Conservation (phyloP, 2,329 filamentous ascomycete genomes). For the Cordyceps cicadae region DNA sequence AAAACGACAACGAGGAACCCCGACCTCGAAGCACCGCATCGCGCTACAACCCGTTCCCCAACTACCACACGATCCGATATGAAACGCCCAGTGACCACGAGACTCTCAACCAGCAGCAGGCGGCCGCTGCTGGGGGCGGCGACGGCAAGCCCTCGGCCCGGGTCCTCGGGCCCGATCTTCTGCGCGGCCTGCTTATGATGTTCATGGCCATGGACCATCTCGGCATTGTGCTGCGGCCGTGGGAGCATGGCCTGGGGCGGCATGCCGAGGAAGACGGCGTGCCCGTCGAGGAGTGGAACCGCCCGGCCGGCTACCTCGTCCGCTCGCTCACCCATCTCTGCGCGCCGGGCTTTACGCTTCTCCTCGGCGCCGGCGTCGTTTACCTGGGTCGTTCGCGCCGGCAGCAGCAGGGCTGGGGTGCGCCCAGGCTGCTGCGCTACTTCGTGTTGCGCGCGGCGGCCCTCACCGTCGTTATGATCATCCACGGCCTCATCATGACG, state of each 20-base stretch:
- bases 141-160: slow-evolving; percentile 16
- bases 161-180: slow-evolving; percentile 34
- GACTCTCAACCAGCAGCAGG: background rate
- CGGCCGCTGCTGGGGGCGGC: background rate
- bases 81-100: background rate
- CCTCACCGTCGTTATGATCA: slow-evolving; percentile 25
- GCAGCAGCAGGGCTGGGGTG: slow-evolving; percentile 30
- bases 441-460: slow-evolving; percentile 30
- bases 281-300: slow-evolving; percentile 30
- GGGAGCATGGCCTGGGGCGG: slow-evolving; percentile 32
- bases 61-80: slow-evolving; percentile 10
- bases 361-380: slow-evolving; percentile 38
- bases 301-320: slow-evolving; percentile 27
- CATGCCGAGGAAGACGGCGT: slow-evolving; percentile 28
- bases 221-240: slow-evolving; percentile 29
- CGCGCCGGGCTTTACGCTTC: slow-evolving; percentile 36
- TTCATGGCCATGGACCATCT: slow-evolving; percentile 38
- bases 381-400: slow-evolving; percentile 37
- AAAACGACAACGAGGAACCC: background rate
- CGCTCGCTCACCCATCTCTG: slow-evolving; percentile 37
- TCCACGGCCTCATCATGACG: slow-evolving; percentile 25
- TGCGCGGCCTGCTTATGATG: slow-evolving; percentile 36
- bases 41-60: slow-evolving; percentile 15
- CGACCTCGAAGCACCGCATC: slow-evolving; percentile 8
- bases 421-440: slow-evolving; percentile 27